Conservation (phyloP, 148 eudicot genomes). For the Oxyria digyna region DNA sequence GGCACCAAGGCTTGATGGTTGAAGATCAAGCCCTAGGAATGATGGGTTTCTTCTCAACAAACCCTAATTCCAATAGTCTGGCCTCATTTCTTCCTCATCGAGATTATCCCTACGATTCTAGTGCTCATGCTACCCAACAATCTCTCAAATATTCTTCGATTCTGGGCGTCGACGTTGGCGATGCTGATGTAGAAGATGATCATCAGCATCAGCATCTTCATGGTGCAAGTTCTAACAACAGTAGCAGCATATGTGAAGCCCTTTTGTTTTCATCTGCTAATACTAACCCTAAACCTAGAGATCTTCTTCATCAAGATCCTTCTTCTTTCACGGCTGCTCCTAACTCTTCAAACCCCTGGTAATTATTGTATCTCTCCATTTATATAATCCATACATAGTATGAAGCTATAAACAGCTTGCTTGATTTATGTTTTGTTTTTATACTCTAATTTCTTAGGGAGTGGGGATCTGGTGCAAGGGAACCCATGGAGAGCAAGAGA, state of each 20-base stretch:
- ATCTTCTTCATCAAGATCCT: background rate
- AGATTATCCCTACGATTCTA: background rate
- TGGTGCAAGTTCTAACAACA: constrained; percentile 1
- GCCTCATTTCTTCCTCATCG: background rate
- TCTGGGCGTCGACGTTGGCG: background rate
- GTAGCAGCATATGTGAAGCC: background rate
- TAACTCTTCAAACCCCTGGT: background rate
- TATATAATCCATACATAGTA: background rate
- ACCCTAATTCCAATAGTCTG: constrained; percentile 3
- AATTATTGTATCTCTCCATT: background rate
- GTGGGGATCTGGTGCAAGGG: constrained; percentile 5
- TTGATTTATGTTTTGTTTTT: background rate
- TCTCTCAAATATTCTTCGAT: background rate
- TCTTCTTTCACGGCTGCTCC: background rate
- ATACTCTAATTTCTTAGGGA: background rate
- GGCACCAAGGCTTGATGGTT: constrained; percentile 15
- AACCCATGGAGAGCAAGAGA: background rate
- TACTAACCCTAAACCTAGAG: constrained; percentile 3
- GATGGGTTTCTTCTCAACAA: constrained; percentile 3
- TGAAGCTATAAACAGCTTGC: background rate
- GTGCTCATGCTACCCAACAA: background rate
- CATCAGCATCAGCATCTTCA: background rate
- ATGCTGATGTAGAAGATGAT: background rate
- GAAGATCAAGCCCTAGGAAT: constrained; percentile 26
- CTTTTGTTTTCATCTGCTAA: background rate